These are phyloP conservation scores for Salvia miltiorrhiza DNA, from an alignment of 257 asterid genomes.

Conservation along the genomic window DNA sequence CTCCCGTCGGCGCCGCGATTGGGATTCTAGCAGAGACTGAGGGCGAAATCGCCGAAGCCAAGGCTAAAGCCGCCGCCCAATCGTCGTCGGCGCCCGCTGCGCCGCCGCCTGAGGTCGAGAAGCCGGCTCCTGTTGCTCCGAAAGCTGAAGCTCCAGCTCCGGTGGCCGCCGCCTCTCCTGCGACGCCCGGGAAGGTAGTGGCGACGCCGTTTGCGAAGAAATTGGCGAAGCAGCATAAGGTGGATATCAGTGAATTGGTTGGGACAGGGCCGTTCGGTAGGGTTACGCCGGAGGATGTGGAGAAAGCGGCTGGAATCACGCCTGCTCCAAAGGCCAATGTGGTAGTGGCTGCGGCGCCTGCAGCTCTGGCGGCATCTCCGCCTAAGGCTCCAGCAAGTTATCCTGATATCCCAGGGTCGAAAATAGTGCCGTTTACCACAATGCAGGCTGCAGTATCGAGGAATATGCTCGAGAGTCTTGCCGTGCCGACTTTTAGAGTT, in stretches of 20 bases:
- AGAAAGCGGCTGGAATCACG: constrained; percentile 74
- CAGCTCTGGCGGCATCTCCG: constrained; percentile 31
- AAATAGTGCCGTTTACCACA: constrained; percentile 61
- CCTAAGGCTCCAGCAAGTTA: constrained; percentile 37
- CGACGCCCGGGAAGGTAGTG: constrained; percentile 33
- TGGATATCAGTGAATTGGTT: constrained; percentile 55
- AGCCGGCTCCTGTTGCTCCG: constrained; percentile 30
- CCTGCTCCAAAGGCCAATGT: constrained; percentile 35
- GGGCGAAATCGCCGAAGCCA: constrained; percentile 55
- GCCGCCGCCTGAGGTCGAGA: constrained; percentile 19
- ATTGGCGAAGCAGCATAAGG: constrained; percentile 34
- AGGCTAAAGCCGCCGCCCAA: constrained; percentile 47
- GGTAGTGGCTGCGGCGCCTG: constrained; percentile 2
- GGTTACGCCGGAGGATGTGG: constrained; percentile 83
- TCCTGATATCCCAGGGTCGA: constrained; percentile 63
- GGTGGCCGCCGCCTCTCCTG: constrained; percentile 25
- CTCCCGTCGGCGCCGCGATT: constrained; percentile 70
- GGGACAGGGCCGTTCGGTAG: constrained; percentile 91
- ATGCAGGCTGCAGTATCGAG: constrained; percentile 82
- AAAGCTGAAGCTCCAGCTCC: constrained; percentile 29
- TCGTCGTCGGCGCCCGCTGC: constrained; percentile 21
- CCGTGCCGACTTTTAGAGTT: constrained; percentile 77
- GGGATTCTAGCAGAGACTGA: constrained; percentile 68
- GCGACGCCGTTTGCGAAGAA: constrained; percentile 62
- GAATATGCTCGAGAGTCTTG: constrained; percentile 73